Percentiles rank a stretch among this genome's conserved stretches.
These are phyloP conservation scores for Uncinocarpus reesii DNA, from an alignment of 2,329 filamentous ascomycete genomes.

Conservation along the genomic window DNA sequence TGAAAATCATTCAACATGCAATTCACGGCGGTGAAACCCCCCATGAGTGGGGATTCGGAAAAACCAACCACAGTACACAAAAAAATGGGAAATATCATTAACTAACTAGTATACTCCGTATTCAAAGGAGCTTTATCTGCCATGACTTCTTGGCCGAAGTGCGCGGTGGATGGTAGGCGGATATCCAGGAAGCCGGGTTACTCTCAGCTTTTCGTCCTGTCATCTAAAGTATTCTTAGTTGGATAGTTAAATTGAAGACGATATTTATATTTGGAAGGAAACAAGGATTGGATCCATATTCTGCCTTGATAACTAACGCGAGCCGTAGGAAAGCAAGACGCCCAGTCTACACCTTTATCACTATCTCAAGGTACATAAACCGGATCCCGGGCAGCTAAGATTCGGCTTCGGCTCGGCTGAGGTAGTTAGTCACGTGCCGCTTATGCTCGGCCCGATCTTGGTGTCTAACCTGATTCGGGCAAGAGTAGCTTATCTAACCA, in stretches of 20 bases:
- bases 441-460: no score
- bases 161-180: neutral
- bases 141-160: neutral
- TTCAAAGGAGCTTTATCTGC: neutral
- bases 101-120: neutral
- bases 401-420: no score
- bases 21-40: neutral
- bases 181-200: neutral
- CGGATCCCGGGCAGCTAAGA: no score
- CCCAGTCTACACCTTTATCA: no score
- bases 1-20: constrained; percentile 1
- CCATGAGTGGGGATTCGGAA: neutral
- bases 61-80: constrained; percentile 2
- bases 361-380: no score
- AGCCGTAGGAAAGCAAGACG: no score
- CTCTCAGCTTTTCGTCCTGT: neutral
- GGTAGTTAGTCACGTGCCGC: no score
- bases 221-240: constrained; percentile 4
- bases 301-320: no score
- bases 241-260: neutral
- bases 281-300: no score
- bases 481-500: neutral
- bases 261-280: neutral
- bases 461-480: no score
- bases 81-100: constrained; percentile 8